These are phyloP conservation scores for Naganishia friedmannii DNA, from an alignment of 768 basidiomycete genomes.

Conservation along the genomic window DNA sequence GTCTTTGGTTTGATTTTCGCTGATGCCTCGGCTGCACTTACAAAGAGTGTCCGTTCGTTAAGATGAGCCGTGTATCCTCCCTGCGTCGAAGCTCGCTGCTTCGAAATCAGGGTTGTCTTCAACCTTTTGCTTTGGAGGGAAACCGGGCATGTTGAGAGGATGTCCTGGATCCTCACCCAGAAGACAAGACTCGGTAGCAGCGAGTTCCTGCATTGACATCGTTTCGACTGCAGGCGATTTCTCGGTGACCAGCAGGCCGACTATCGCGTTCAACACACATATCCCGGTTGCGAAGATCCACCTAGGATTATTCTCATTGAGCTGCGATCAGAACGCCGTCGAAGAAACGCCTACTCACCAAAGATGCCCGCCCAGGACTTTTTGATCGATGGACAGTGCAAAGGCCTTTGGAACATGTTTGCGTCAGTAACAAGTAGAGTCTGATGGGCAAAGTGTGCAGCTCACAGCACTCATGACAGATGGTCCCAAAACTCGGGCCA, in stretches of 20 bases:
- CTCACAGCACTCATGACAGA: conserved; percentile 43
- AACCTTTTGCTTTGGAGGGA: neutral
- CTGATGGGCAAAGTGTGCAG: neutral
- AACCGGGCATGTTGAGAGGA: neutral
- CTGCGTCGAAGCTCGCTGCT: neutral
- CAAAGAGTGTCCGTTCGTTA: neutral
- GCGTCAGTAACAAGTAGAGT: neutral
- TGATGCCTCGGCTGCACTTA: neutral
- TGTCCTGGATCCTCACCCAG: too few relatives aligned
- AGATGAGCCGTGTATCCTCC: neutral
- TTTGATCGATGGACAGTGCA: conserved; percentile 48
- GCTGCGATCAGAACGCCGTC: neutral
- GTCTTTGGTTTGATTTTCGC: neutral
- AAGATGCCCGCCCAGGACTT: conserved; percentile 43
- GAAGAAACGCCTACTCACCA: conserved; percentile 32
- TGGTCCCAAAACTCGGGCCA: conserved; percentile 49
- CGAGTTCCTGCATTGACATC: conserved; percentile 23
- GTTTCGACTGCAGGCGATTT: conserved; percentile 14
- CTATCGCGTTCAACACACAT: conserved; percentile 42
- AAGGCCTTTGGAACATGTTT: conserved; percentile 33
- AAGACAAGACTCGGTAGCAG: neutral
- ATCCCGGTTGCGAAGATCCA: conserved; percentile 51
- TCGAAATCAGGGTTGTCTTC: neutral
- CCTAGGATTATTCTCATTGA: neutral
- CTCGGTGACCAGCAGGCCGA: conserved; percentile 40